Conservation (phyloP, 208 protist genomes). For the Trypanosoma lewisi region DNA sequence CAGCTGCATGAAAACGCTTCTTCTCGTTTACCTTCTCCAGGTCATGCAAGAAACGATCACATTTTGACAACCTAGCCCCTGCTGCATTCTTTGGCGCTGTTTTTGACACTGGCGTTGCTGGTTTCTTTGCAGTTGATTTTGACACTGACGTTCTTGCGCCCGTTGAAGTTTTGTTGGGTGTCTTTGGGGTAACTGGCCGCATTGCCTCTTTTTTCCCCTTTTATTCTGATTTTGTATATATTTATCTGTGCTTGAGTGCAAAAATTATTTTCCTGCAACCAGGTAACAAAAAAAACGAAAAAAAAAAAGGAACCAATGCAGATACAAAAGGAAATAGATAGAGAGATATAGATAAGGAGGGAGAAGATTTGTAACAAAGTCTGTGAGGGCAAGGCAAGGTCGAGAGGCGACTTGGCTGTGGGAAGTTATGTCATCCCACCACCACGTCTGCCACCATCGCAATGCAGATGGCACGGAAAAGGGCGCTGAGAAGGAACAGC, state of each 20-base stretch:
- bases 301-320: no score
- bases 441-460: conserved; percentile 7
- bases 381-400: no score
- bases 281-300: no score
- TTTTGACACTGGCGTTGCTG: background rate
- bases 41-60: conserved; percentile 11
- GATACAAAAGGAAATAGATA: no score
- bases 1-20: background rate
- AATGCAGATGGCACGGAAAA: conserved; percentile 2
- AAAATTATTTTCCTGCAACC: no score
- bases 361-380: no score
- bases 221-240: background rate
- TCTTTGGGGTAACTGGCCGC: background rate
- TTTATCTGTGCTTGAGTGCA: no score
- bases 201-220: no score
- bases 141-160: background rate
- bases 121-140: background rate
- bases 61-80: background rate
- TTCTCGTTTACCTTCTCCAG: background rate
- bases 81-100: background rate
- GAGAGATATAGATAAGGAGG: no score
- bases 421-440: background rate
- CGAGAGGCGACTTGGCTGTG: no score
- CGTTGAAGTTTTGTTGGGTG: background rate
- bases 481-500: background rate